Conservation (phyloP, 495 filamentous ascomycete genomes). For the Aspergillus incahuasiensis region DNA sequence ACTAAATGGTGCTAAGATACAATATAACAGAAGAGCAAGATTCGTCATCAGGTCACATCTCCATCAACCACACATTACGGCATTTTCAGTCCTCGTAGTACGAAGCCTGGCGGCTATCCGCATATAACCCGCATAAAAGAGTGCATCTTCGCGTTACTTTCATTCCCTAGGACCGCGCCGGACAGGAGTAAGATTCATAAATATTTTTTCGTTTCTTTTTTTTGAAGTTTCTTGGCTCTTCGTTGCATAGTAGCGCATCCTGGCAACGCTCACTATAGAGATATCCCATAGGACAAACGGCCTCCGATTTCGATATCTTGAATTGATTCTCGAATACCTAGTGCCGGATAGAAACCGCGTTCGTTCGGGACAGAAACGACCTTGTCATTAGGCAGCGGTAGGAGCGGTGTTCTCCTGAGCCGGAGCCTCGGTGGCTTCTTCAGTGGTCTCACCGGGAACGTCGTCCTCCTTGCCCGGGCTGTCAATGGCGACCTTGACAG, state of each 20-base stretch:
- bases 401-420: constrained; percentile 35
- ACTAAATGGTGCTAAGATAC: constrained; percentile 49
- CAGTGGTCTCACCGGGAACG: constrained; percentile 55
- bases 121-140: constrained; percentile 13
- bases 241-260: constrained; percentile 8
- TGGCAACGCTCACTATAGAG: constrained; percentile 7
- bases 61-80: constrained; percentile 24
- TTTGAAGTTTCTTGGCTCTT: constrained; percentile 12
- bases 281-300: constrained; percentile 16
- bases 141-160: constrained; percentile 10
- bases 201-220: constrained; percentile 12
- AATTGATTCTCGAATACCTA: not conserved
- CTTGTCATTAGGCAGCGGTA: constrained; percentile 31
- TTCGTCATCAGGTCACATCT: constrained; percentile 34
- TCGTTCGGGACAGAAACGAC: constrained; percentile 22
- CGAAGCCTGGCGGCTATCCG: constrained; percentile 17
- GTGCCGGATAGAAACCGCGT: constrained; percentile 5
- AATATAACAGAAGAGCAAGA: constrained; percentile 41
- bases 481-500: constrained; percentile 99
- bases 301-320: constrained; percentile 7
- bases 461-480: constrained; percentile 98
- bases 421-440: constrained; percentile 39
- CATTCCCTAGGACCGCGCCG: constrained; percentile 17
- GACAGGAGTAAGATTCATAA: constrained; percentile 20
- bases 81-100: constrained; percentile 14